Base-by-base conservation (phyloP, 116 monocot species). In the Iris pallida region DNA sequence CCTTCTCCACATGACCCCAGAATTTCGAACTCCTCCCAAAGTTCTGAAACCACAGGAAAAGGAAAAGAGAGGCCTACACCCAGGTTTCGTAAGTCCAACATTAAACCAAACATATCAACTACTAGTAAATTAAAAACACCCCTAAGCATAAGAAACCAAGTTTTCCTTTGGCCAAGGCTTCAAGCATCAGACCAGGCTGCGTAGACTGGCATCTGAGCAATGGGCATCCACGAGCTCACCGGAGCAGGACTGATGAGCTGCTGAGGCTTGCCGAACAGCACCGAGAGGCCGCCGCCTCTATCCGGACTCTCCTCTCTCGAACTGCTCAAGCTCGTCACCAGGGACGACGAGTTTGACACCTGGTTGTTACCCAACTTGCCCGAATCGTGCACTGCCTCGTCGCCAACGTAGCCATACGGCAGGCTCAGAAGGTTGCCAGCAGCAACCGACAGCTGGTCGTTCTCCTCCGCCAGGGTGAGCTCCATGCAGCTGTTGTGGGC, bases 101-200 rank as follows among this genome's bases (percentile, higher is more conserved):
- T 30, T 65, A 30, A 42, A 12, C 12, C 52, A 51, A 52, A 53
- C 52, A 16, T 53, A 65, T 65, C 19, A 5, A 48, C 41, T 12
- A 54, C 40, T 8, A 46, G 63, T 45, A 55, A 46, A 64, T 45
- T 47, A 16, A 64, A 16, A 47, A 48, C 13, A 16, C 63, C 2
- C 63, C 2, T 53, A 51, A 65, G 14, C 2, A 30, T 30, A 5
- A 66, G 42, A 66, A 5, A 16, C 52, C 20, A 13, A 53, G 8
- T 66, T 62, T 61, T 71, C 58, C 20, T 47, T 72, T 4, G 7
- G 44, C 47, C 20, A 6, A 67, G 61, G 59, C 7, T 53, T 60
- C 62, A 91, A 13, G 75, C 70, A 74, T 91, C 91, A 63, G 74
- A 81, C 92, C 96, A 97, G 20, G 84, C 89, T 70, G 89, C 79